Evolutionary conservation across 345 rosid genomes (phyloP).

Genomic region (Dipteronia dyeriana): DNA sequence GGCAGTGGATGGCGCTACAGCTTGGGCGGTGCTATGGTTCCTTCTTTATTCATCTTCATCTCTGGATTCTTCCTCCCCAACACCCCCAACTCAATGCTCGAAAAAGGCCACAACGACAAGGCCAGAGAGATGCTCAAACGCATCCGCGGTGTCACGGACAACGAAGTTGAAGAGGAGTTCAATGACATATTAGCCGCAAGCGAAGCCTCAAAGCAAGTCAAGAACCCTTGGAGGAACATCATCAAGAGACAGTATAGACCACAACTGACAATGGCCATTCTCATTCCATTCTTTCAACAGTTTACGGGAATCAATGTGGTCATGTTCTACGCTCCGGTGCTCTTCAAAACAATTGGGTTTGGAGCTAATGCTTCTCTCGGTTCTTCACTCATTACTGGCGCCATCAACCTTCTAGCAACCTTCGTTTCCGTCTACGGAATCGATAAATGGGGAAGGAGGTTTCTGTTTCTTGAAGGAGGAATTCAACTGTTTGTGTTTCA

Average conservation of each 20-base stretch:
- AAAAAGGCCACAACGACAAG: slow-evolving; percentile 23
- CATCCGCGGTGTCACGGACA: not conserved
- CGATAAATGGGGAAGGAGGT: slow-evolving; percentile 43
- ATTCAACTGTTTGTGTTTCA: slow-evolving; percentile 40
- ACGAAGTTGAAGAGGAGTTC: slow-evolving; percentile 40
- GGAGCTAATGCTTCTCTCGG: slow-evolving; percentile 39
- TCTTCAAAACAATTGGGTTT: slow-evolving; percentile 51
- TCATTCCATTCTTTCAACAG: slow-evolving; percentile 50
- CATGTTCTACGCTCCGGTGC: slow-evolving; percentile 54
- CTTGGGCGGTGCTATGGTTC: slow-evolving; percentile 37
- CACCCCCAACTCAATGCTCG: slow-evolving; percentile 44
- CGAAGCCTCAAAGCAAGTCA: slow-evolving; percentile 23
- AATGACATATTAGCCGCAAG: slow-evolving; percentile 33
- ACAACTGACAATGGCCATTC: slow-evolving; percentile 27
- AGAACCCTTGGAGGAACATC: slow-evolving; percentile 34
- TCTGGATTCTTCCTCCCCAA: slow-evolving; percentile 9
- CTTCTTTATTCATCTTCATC: slow-evolving; percentile 34
- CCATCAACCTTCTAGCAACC: slow-evolving; percentile 31
- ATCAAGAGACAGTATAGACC: slow-evolving; percentile 30
- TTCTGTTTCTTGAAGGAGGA: slow-evolving; percentile 51
- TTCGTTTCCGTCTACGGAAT: slow-evolving; percentile 32
- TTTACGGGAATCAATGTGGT: slow-evolving; percentile 50
- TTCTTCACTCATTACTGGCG: slow-evolving; percentile 43
- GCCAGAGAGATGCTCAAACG: slow-evolving; percentile 22
- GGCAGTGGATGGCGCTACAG: slow-evolving; percentile 42